Percentiles rank a stretch among this genome's conserved stretches.
Conservation (phyloP, 2,329 filamentous ascomycete genomes). For the Alternaria triticimaculans region DNA sequence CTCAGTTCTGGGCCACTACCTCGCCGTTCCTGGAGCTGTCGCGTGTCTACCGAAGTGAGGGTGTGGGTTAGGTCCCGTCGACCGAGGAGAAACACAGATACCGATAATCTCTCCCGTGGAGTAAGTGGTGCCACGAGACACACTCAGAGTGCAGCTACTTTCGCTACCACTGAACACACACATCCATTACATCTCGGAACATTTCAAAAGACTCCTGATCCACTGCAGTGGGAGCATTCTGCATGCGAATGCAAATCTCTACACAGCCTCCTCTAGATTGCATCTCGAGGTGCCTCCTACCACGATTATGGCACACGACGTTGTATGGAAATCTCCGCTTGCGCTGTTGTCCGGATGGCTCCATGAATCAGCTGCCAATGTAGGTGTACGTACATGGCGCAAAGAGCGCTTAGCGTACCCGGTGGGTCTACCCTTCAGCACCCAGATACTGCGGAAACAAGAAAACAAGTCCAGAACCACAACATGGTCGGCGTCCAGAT, state of each 20-base stretch:
- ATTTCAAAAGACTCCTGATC: not conserved
- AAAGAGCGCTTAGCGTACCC: not conserved
- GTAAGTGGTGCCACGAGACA: not conserved
- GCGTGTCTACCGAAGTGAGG: not conserved
- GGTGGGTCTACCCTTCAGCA: not conserved
- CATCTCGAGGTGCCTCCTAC: not conserved
- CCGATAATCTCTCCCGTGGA: not conserved
- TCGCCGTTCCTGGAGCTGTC: not conserved
- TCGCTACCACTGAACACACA: not conserved
- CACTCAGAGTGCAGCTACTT: not conserved
- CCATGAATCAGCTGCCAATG: not conserved
- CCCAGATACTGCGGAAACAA: not conserved
- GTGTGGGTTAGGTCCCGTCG: not conserved
- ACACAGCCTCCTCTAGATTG: not conserved
- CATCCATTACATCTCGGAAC: not conserved
- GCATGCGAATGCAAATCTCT: not conserved
- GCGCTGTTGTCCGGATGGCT: not conserved
- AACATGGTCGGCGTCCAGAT: not conserved
- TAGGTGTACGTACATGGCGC: not conserved
- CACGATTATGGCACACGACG: not conserved
- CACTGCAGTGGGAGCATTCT: not conserved
- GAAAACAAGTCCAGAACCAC: not conserved
- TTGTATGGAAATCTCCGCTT: not conserved
- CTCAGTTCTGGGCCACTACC: not conserved
- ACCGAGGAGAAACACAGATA: conserved; percentile 1